Evolutionary conservation across 352 stramenopile genomes (phyloP).

Genomic region (Hyaloperonospora brassicae): DNA sequence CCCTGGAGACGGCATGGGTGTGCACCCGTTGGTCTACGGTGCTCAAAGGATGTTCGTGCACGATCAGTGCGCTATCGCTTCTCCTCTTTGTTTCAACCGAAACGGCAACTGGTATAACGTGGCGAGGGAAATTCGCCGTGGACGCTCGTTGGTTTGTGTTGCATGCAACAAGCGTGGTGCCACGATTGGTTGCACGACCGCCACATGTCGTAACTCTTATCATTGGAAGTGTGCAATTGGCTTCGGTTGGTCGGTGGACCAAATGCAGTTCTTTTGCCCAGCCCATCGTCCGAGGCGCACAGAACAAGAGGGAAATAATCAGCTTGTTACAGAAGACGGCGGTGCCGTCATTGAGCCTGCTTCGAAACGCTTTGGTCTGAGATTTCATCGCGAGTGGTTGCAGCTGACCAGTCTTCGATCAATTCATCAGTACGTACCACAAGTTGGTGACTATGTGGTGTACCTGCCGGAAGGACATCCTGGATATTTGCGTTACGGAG

Average conservation of each 20-base stretch:
- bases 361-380: constrained; percentile 56
- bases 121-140: constrained; percentile 70
- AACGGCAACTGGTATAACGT: constrained; percentile 80
- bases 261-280: constrained; percentile 81
- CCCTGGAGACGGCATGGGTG: constrained; percentile 65
- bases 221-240: constrained; percentile 78
- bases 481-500: constrained; percentile 34
- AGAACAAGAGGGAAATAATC: constrained; percentile 14
- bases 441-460: constrained; percentile 74
- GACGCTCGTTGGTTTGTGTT: constrained; percentile 54
- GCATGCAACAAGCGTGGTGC: constrained; percentile 64
- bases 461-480: constrained; percentile 75
- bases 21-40: constrained; percentile 60
- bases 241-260: constrained; percentile 59
- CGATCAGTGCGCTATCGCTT: constrained; percentile 80
- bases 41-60: constrained; percentile 75
- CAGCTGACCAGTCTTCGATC: constrained; percentile 42
- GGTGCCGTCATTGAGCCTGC: constrained; percentile 34
- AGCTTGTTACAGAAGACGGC: constrained; percentile 19
- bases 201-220: constrained; percentile 59
- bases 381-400: constrained; percentile 74
- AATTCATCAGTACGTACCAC: constrained; percentile 67
- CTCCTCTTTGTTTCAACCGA: constrained; percentile 73
- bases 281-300: constrained; percentile 36
- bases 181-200: constrained; percentile 68